These are phyloP conservation scores for Alternaria ventricosa DNA, from an alignment of 2,329 filamentous ascomycete species.

Conservation along the genomic window DNA sequence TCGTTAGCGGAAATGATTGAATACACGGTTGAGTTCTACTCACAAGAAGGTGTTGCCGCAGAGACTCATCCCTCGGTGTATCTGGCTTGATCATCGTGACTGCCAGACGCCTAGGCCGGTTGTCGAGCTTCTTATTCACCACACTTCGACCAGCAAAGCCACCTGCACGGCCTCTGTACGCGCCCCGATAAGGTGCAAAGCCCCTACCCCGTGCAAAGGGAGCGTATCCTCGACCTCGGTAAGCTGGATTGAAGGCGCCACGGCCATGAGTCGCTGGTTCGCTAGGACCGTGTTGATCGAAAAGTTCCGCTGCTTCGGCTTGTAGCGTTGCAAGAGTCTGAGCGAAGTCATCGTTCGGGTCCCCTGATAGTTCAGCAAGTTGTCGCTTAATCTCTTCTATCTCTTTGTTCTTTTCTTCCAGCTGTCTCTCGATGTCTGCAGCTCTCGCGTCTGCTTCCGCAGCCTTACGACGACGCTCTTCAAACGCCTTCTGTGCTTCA, in stretches of 20 bases:
- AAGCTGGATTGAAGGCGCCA: conserved; percentile 38
- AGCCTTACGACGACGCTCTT: conserved; percentile 69
- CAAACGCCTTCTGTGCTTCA: conserved; percentile 72
- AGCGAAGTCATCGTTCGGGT: conserved; percentile 19
- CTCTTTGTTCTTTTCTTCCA: conserved; percentile 70
- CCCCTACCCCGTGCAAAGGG: conserved; percentile 17
- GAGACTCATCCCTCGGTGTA: conserved; percentile 66
- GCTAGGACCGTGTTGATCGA: conserved; percentile 61
- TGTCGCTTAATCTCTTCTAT: conserved; percentile 67
- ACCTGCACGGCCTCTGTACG: conserved; percentile 51
- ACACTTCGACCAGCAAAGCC: conserved; percentile 48
- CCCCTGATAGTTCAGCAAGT: conserved; percentile 59
- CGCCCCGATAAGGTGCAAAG: conserved; percentile 45
- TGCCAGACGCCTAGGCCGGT: conserved; percentile 72
- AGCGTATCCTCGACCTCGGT: conserved; percentile 49
- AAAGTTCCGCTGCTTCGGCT: conserved; percentile 67
- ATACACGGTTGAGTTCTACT: neutral
- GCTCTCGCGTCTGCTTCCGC: conserved; percentile 68
- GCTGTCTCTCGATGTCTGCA: conserved; percentile 68
- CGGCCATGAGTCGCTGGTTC: conserved; percentile 28
- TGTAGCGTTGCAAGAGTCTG: conserved; percentile 32
- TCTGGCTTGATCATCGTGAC: conserved; percentile 70
- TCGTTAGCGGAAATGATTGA: conserved; percentile 1
- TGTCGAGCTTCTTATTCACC: conserved; percentile 70
- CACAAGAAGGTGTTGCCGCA: conserved; percentile 72